Conservation (phyloP, 495 filamentous ascomycete species). For the Podospora tetraspora region DNA sequence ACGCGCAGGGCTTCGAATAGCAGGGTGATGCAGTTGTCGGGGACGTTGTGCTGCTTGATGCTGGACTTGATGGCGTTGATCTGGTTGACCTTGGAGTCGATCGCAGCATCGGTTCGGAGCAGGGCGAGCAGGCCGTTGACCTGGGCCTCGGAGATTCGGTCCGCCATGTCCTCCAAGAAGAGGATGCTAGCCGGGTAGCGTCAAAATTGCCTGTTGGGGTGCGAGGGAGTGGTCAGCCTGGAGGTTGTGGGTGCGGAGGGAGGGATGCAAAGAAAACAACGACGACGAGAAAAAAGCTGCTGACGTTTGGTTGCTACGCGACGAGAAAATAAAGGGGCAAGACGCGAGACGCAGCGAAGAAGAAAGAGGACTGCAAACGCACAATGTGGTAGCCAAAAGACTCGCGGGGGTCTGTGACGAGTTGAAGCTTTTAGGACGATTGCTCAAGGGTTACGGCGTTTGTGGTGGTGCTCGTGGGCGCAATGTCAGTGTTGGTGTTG, state of each 20-base stretch:
- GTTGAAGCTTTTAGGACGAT: not conserved
- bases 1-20: slow-evolving; percentile 70
- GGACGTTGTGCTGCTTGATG: slow-evolving; percentile 85
- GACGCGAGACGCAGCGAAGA: not conserved
- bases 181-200: slow-evolving; percentile 18
- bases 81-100: slow-evolving; percentile 65
- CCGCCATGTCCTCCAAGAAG: slow-evolving; percentile 39
- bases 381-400: slow-evolving; percentile 1
- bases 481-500: not conserved
- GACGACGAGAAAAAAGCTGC: slow-evolving; percentile 10
- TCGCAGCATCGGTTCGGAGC: slow-evolving; percentile 62
- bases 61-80: slow-evolving; percentile 71
- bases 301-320: not conserved
- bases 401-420: not conserved
- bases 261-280: slow-evolving; percentile 25
- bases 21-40: slow-evolving; percentile 60
- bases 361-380: slow-evolving; percentile 1
- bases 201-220: slow-evolving; percentile 21
- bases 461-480: not conserved
- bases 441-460: not conserved
- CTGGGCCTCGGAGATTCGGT: slow-evolving; percentile 57
- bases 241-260: slow-evolving; percentile 1
- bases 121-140: slow-evolving; percentile 59
- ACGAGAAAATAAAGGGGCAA: slow-evolving; percentile 1
- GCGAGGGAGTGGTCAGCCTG: slow-evolving; percentile 1